Evolutionary conservation across 768 basidiomycete species (phyloP), one percentile per base, ranked within the genome.

Genomic region (Tricholoma flavovirens): DNA sequence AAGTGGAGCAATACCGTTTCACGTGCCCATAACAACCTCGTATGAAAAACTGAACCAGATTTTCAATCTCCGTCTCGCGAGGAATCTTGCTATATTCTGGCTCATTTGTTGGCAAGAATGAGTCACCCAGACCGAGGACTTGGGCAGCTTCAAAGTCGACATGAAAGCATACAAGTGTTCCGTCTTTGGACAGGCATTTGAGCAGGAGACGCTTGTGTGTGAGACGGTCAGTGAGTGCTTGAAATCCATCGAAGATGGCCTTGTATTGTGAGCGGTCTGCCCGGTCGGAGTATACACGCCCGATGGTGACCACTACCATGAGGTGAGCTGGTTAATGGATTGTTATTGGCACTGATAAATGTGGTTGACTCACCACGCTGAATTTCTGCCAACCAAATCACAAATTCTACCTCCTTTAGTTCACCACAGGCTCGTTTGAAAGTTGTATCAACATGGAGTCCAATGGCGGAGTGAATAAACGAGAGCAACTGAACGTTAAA

Each of bases 321-420:
- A n/a, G n/a, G n/a, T n/a, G n/a, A n/a, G n/a, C n/a, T n/a, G n/a
- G n/a, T n/a, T n/a, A n/a, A n/a, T n/a, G n/a, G n/a, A n/a, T n/a
- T n/a, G n/a, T n/a, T n/a, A n/a, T n/a, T n/a, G n/a, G n/a, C n/a
- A n/a, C n/a, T n/a, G n/a, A n/a, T n/a, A n/a, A n/a, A n/a, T n/a
- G 9, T 46, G 24, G 4, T 51, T 24, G 42, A 53, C 58, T 42
- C 24, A 62, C 62, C 56, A 26, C 55, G 56, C 14, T 64, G 55
- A 40, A 64, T 56, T 19, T 51, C 46, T 1, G 51, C 51, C 19
- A 58, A 51, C 30, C 55, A 63, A 15, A 62, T 58, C 3, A 53
- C 60, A 29, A 65, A 51, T 19, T 65, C 62, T 56, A 57, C 60
- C 56, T 65, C 60, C 24, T 65, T 65, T 33, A 61, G 48, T 30